phyloP scores from a whole-genome alignment of 1,284 basidiomycete species.

The Peniophora sp. region DNA sequence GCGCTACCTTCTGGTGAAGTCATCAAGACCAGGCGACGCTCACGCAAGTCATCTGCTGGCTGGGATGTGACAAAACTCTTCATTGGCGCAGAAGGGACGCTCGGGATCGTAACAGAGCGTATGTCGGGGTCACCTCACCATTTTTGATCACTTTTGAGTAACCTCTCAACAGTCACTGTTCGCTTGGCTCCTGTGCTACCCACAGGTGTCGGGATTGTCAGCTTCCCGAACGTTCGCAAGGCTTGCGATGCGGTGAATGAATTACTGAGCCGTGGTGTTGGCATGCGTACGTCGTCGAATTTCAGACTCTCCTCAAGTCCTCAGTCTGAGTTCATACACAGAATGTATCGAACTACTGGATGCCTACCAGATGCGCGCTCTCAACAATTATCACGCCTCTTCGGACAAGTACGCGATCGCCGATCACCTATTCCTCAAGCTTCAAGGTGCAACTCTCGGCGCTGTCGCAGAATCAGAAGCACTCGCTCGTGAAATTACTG shows the following conservation, averaged over 20 bases:
- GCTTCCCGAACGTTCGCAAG: constrained; percentile 53
- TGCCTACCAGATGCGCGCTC: constrained; percentile 68
- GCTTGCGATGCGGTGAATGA: constrained; percentile 74
- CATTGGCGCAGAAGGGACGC: constrained; percentile 76
- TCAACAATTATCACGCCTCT: constrained; percentile 58
- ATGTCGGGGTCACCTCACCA: constrained; percentile 1
- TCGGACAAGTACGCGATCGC: constrained; percentile 57
- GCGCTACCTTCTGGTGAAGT: constrained; percentile 74
- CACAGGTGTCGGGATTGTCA: constrained; percentile 66
- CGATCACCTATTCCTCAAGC: constrained; percentile 87
- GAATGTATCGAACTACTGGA: constrained; percentile 83
- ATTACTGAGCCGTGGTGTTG: constrained; percentile 34
- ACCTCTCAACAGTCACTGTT: constrained; percentile 60
- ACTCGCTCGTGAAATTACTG: constrained; percentile 70
- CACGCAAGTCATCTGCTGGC: constrained; percentile 70
- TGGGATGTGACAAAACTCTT: constrained; percentile 78
- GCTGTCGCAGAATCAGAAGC: constrained; percentile 85
- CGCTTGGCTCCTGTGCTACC: constrained; percentile 73
- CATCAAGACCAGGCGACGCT: constrained; percentile 69
- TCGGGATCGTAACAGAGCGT: constrained; percentile 77
- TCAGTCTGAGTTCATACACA: constrained; percentile 21
- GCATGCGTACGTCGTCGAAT: too few relatives aligned
- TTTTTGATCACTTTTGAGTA: background rate
- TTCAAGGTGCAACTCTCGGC: constrained; percentile 64
- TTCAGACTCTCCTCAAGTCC: too few relatives aligned